Conservation (phyloP, 257 asterid species). For the Paulownia fortunei region DNA sequence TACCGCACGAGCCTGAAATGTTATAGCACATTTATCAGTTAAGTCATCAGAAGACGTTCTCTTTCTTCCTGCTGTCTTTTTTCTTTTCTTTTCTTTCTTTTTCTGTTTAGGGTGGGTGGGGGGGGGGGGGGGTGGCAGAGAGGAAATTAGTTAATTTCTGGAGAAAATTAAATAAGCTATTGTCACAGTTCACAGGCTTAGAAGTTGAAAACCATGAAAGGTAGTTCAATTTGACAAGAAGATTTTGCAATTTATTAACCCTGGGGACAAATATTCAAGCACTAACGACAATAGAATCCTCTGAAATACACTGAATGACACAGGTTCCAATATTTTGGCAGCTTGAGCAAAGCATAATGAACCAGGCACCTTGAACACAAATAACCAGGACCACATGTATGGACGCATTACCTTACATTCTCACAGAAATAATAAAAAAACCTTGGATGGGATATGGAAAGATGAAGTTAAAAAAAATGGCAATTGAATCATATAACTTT, state of each 20-base stretch:
- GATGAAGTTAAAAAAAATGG: too few relatives aligned
- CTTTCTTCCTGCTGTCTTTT: background rate
- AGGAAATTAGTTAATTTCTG: background rate
- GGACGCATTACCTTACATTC: background rate
- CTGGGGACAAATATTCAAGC: background rate
- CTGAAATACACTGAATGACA: background rate
- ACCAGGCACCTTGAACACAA: conserved; percentile 1
- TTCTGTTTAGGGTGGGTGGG: too few relatives aligned
- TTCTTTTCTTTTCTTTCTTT: background rate
- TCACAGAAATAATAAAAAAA: background rate
- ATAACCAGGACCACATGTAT: background rate
- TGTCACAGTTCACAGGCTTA: background rate
- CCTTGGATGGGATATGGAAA: too few relatives aligned
- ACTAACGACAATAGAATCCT: background rate
- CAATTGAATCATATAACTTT: too few relatives aligned
- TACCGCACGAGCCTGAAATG: conserved; percentile 92
- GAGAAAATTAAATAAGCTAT: background rate
- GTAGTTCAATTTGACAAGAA: background rate
- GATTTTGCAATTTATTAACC: too few relatives aligned
- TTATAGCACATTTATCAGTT: conserved; percentile 31
- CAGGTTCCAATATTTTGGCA: background rate
- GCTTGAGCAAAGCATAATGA: background rate
- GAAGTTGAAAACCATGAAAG: background rate
- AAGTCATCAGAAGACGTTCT: conserved; percentile 17
- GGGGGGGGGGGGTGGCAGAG: background rate